Conservation (phyloP, 2,329 filamentous ascomycete genomes). For the Penicillium paneum region DNA sequence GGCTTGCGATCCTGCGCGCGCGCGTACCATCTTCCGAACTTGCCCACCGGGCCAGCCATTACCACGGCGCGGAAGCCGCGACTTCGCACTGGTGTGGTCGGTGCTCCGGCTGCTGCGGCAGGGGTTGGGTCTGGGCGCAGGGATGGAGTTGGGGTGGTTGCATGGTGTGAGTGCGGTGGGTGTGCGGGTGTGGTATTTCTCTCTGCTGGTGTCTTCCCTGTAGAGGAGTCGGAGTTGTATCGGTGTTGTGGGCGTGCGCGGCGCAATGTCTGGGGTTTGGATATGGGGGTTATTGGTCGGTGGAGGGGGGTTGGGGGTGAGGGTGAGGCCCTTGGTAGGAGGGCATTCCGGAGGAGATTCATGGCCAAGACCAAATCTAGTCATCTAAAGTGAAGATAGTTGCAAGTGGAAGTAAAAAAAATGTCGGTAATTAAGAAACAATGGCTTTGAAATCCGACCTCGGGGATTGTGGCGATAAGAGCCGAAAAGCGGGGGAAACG, state of each 20-base stretch:
- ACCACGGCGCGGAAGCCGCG: constrained; percentile 31
- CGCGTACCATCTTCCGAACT: constrained; percentile 54
- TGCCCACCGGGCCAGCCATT: constrained; percentile 32
- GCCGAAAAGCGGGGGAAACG: constrained; percentile 7
- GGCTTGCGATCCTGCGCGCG: constrained; percentile 69
- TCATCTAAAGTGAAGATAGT: neutral
- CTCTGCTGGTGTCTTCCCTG: neutral
- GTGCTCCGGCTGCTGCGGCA: constrained; percentile 23
- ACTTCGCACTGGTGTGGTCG: constrained; percentile 23
- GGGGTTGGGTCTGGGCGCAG: constrained; percentile 10
- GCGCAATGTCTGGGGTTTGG: constrained; percentile 14
- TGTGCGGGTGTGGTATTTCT: neutral
- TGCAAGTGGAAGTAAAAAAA: neutral
- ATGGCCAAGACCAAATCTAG: constrained; percentile 11
- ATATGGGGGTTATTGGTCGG: constrained; percentile 10
- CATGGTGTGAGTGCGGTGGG: neutral
- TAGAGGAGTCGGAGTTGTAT: constrained; percentile 11
- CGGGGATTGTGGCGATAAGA: constrained; percentile 6
- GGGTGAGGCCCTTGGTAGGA: constrained; percentile 8
- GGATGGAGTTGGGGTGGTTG: neutral
- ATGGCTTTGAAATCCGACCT: neutral
- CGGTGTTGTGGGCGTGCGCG: constrained; percentile 20
- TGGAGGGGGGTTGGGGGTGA: constrained; percentile 2
- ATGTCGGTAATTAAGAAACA: neutral
- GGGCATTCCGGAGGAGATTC: constrained; percentile 17